Percentiles rank a stretch among this genome's conserved stretches.
phyloP scores from a whole-genome alignment of 2,329 filamentous ascomycete species.

The Botrytis aclada region DNA sequence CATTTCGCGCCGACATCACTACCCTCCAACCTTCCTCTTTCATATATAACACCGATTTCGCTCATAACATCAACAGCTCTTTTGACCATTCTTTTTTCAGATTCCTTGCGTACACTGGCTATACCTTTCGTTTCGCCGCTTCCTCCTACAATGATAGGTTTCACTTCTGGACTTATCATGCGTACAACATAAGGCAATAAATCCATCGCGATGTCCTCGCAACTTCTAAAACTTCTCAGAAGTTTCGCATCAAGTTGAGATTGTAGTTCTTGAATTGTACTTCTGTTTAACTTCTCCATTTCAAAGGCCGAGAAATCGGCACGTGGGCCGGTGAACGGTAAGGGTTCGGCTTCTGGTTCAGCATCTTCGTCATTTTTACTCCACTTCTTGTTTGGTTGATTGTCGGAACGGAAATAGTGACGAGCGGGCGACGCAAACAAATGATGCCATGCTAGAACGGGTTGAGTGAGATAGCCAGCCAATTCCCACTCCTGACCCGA shows the following conservation, averaged over 20 bases:
- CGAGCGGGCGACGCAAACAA: conserved; percentile 73
- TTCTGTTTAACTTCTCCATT: conserved; percentile 72
- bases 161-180: conserved; percentile 84
- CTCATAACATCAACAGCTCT: conserved; percentile 78
- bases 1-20: conserved; percentile 45
- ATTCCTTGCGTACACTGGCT: conserved; percentile 84
- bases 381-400: conserved; percentile 42
- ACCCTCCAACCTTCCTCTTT: conserved; percentile 72
- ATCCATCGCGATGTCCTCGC: conserved; percentile 74
- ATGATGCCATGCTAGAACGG: conserved; percentile 84
- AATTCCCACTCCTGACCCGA: conserved; percentile 92
- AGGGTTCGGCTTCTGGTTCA: conserved; percentile 42
- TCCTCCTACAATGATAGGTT: conserved; percentile 80
- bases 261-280: conserved; percentile 71
- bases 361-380: conserved; percentile 18
- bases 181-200: conserved; percentile 80
- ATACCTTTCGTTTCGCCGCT: conserved; percentile 62
- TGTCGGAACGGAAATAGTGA: conserved; percentile 43
- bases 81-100: conserved; percentile 76
- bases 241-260: conserved; percentile 70
- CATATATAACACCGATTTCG: conserved; percentile 78
- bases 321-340: conserved; percentile 77
- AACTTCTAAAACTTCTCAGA: conserved; percentile 73
- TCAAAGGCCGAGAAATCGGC: conserved; percentile 83
- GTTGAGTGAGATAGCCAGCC: conserved; percentile 78